Conservation (phyloP, 73 alveolate genomes). For the Paramecium pentaurelia region DNA sequence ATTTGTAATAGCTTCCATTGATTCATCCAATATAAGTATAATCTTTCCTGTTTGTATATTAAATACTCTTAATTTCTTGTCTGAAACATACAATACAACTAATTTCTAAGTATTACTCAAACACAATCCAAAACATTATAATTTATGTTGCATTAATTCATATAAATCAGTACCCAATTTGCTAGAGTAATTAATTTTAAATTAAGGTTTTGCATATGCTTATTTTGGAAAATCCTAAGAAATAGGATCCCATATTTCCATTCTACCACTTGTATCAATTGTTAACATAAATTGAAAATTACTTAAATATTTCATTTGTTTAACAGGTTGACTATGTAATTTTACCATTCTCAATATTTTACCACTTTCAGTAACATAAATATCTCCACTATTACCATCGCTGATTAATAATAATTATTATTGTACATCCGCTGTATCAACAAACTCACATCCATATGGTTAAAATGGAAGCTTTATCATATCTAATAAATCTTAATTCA, state of each 20-base stretch:
- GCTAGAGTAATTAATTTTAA: slow-evolving; percentile 66
- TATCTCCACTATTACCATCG: slow-evolving; percentile 51
- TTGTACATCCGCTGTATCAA: slow-evolving; percentile 55
- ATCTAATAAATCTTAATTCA: slow-evolving; percentile 81
- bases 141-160: slow-evolving; percentile 66
- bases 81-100: slow-evolving; percentile 56
- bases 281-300: slow-evolving; percentile 69
- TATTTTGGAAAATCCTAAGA: slow-evolving; percentile 71
- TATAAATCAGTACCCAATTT: slow-evolving; percentile 79
- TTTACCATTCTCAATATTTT: slow-evolving; percentile 45
- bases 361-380: slow-evolving; percentile 15
- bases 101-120: slow-evolving; percentile 43
- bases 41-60: slow-evolving; percentile 68
- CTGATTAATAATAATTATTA: background rate
- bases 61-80: slow-evolving; percentile 63
- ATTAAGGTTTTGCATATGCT: slow-evolving; percentile 19
- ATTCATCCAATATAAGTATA: slow-evolving; percentile 55
- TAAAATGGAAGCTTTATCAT: slow-evolving; percentile 71
- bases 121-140: slow-evolving; percentile 56
- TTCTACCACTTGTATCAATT: slow-evolving; percentile 81
- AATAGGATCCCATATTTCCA: slow-evolving; percentile 83
- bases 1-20: background rate
- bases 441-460: slow-evolving; percentile 83
- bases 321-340: slow-evolving; percentile 75
- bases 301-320: slow-evolving; percentile 67